phyloP scores from a whole-genome alignment of 306 rosid species.

The Astragalus membranaceus region DNA sequence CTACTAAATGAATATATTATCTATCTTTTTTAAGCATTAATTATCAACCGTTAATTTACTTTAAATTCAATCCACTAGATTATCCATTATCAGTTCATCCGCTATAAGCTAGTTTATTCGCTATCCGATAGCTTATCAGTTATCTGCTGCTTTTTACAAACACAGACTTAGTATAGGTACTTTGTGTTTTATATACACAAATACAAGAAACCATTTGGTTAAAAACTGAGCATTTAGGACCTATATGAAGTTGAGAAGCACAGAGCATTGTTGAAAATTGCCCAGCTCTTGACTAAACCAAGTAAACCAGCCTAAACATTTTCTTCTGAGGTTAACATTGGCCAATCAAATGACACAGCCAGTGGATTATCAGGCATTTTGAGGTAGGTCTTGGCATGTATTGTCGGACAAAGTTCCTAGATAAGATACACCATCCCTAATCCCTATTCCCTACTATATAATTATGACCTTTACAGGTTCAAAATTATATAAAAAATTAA shows the following conservation, averaged over 20 bases:
- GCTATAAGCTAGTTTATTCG: too few species aligned
- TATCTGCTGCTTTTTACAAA: too few species aligned
- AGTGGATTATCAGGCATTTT: too few species aligned
- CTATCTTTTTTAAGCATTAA: too few species aligned
- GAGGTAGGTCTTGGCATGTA: too few species aligned
- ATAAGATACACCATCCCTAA: neutral
- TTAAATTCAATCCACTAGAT: too few species aligned
- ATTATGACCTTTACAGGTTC: neutral
- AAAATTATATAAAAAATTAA: neutral
- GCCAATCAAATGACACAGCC: too few species aligned
- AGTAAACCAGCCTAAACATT: neutral
- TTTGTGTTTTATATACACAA: neutral
- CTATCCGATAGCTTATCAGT: too few species aligned
- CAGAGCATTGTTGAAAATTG: neutral
- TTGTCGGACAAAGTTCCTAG: neutral
- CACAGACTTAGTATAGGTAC: neutral
- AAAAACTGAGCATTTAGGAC: neutral
- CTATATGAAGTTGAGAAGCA: neutral
- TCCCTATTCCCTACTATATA: neutral
- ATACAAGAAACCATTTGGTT: neutral
- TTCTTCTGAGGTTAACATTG: neutral
- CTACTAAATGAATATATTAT: too few species aligned
- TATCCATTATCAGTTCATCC: too few species aligned
- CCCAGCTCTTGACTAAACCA: neutral
- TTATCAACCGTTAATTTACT: too few species aligned